A percentile compares a stretch with the other conserved stretches of the same genome.
These are phyloP conservation scores for Penicillium sp. DNA, from an alignment of 2,329 filamentous ascomycete genomes.

Conservation along the genomic window DNA sequence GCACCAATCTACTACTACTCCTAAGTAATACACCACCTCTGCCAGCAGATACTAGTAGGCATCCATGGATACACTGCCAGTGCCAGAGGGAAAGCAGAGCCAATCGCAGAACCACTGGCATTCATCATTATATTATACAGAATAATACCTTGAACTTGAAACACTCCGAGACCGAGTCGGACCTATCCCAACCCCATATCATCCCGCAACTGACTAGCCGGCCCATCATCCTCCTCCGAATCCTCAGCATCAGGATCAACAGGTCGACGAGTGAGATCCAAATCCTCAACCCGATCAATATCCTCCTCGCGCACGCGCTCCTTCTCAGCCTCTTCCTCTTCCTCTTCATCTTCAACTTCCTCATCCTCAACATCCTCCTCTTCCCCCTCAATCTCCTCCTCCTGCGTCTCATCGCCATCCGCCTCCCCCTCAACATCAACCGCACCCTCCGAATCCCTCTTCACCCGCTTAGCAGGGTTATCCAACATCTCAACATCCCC, in stretches of 20 bases:
- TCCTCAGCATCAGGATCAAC: conserved; percentile 40
- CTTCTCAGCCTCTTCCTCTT: conserved; percentile 26
- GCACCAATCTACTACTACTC: too few species aligned
- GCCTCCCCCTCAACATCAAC: conserved; percentile 6
- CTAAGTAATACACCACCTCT: too few species aligned
- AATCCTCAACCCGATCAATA: conserved; percentile 43
- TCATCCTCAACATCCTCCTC: conserved; percentile 30
- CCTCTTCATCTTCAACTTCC: conserved; percentile 27
- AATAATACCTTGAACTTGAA: conserved; percentile 6
- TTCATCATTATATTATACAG: conserved; percentile 29
- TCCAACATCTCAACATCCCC: conserved; percentile 26
- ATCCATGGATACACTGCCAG: too few species aligned
- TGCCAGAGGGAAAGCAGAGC: not conserved
- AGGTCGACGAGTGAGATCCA: conserved; percentile 34
- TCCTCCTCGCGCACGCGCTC: conserved; percentile 35
- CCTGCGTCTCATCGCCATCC: conserved; percentile 28
- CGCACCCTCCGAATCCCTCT: conserved; percentile 23
- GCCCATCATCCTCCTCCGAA: conserved; percentile 38
- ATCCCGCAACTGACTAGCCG: conserved; percentile 36
- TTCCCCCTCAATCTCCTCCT: conserved; percentile 31
- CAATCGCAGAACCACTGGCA: conserved; percentile 18
- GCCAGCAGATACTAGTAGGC: too few species aligned
- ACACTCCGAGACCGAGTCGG: not conserved
- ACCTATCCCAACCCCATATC: conserved; percentile 34
- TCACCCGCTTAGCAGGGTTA: conserved; percentile 30